Conservation (phyloP, 192 early-diverging fungal genomes). For the Coemansia sp. region DNA sequence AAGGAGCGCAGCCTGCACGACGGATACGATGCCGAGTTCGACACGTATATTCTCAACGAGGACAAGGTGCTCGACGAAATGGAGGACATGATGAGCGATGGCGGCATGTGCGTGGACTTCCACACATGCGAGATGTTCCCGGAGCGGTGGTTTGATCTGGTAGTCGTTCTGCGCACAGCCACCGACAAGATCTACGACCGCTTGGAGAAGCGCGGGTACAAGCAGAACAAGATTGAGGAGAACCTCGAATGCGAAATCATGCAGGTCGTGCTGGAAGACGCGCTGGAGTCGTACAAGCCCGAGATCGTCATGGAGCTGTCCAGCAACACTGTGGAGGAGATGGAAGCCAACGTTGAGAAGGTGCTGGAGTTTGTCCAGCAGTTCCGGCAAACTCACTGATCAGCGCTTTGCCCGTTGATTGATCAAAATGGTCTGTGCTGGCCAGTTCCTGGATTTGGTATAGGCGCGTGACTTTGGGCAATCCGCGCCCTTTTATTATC, state of each 20-base stretch:
- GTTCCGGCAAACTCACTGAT: constrained; percentile 24
- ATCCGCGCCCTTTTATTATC: background rate
- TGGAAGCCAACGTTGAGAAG: constrained; percentile 86
- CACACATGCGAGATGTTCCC: constrained; percentile 96
- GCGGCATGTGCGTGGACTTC: constrained; percentile 89
- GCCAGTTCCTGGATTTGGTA: constrained; percentile 1
- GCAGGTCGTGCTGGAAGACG: constrained; percentile 91
- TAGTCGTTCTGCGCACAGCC: constrained; percentile 82
- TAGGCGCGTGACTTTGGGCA: background rate
- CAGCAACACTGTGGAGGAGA: constrained; percentile 80
- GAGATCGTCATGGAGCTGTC: constrained; percentile 79
- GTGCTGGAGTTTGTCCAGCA: constrained; percentile 67
- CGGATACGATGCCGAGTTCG: constrained; percentile 82
- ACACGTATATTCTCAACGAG: constrained; percentile 87
- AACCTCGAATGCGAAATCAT: constrained; percentile 98
- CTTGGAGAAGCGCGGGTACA: constrained; percentile 76
- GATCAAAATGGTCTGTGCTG: background rate
- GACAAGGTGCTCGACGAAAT: constrained; percentile 94
- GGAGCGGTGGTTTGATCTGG: constrained; percentile 96
- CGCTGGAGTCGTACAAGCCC: constrained; percentile 73
- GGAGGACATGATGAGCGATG: constrained; percentile 73
- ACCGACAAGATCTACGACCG: constrained; percentile 78
- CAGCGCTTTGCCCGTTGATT: background rate
- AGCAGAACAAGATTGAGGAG: constrained; percentile 80
- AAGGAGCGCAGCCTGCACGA: constrained; percentile 84